These are phyloP conservation scores for Juncus inflexus DNA, from an alignment of 176 grass and related monocot species.

Conservation along the genomic window DNA sequence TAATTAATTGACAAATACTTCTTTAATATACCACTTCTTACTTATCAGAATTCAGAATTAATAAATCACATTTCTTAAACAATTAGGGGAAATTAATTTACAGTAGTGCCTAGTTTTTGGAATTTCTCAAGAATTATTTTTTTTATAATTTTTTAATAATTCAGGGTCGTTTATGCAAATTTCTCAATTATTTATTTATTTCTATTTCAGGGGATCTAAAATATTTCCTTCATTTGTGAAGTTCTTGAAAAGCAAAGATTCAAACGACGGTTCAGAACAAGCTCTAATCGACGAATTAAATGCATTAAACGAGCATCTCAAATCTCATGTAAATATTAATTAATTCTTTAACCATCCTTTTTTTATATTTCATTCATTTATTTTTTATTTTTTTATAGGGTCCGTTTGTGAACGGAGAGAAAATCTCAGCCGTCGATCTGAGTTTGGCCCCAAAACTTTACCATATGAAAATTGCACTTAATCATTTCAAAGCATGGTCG, in stretches of 20 bases:
- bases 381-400: slow-evolving; percentile 41
- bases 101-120: background rate
- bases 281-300: slow-evolving; percentile 51
- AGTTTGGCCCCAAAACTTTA: slow-evolving; percentile 78
- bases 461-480: slow-evolving; percentile 57
- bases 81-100: background rate
- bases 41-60: no score
- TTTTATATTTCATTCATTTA: slow-evolving; percentile 24
- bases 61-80: no score
- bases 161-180: slow-evolving; percentile 2
- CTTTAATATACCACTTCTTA: no score
- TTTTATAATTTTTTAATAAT: background rate
- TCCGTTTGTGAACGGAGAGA: slow-evolving; percentile 66
- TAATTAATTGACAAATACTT: no score
- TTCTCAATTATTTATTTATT: background rate
- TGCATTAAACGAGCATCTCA: slow-evolving; percentile 58
- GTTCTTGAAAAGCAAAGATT: slow-evolving; percentile 93
- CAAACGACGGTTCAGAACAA: slow-evolving; percentile 64
- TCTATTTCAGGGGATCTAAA: slow-evolving; percentile 74
- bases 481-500: slow-evolving; percentile 84
- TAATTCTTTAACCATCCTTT: background rate
- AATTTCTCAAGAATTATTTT: background rate
- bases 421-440: slow-evolving; percentile 56
- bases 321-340: slow-evolving; percentile 55
- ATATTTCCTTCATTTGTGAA: slow-evolving; percentile 64